Evolutionary conservation across 768 basidiomycete species (phyloP), one percentile per base, ranked within the genome.

Genomic region (Lentinula aciculospora): DNA sequence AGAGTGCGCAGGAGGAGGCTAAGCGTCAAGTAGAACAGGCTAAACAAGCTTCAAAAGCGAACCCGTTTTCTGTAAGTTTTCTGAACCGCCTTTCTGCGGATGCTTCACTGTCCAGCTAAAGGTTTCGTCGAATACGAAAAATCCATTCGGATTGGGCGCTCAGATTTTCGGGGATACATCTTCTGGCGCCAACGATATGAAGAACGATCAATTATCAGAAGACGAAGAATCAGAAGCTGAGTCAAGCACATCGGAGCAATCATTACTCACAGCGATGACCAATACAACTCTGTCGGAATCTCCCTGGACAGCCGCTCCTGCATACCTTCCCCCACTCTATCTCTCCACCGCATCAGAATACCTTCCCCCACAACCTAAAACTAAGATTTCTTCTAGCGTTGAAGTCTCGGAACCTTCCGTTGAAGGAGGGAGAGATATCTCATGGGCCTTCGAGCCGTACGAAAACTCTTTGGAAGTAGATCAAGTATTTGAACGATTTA

Each of bases 401-500:
- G 74, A 76, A 9, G 72, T 84, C 36, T 71, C 75, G 23, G 75
- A 77, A 27, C 72, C 73, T 25, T 70, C 66, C 21, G 74, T 73
- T 23, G 72, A 77, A 70, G 36, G 36, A 17, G 51, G 51, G 56
- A 76, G 80, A 57, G 78, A 81, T 62, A 71, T 76, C 21, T 72
- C 72, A 15, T 89, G 86, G 92, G 69, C 76, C 10, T 72, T 81
- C 4, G 94, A 96, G 68, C 75, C 79, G 19, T 96, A 92, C 67
- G 94, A 94, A 71, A 86, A 89, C 65, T 88, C 88, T 13, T 66
- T 89, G 48, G 76, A 88, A 45, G 76, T 91, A 42, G 95, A 98
- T 69, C 84, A 85, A 56, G 82, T 92, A 3, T 98, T 98, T 68
- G 88, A 94, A 64, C 78, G 83, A 17, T 98, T 97, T 66, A 83